These are phyloP conservation scores for Geotrichum citri-aurantii DNA, from an alignment of 1,139 yeast species.

Conservation along the genomic window DNA sequence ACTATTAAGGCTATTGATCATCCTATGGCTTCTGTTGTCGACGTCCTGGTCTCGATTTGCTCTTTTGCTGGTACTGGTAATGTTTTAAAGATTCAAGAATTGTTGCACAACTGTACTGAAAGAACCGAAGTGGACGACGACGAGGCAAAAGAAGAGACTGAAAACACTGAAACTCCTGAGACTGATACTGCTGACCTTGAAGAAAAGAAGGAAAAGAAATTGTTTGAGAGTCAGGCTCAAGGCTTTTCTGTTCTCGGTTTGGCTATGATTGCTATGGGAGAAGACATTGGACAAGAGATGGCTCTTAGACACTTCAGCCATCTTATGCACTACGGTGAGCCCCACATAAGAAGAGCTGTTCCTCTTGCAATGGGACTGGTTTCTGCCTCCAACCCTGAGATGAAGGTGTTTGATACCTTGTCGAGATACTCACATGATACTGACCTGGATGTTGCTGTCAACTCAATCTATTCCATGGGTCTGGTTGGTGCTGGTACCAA, in stretches of 20 bases:
- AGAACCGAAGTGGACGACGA: slow-evolving; percentile 43
- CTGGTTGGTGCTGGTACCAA: slow-evolving; percentile 98
- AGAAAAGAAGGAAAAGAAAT: slow-evolving; percentile 40
- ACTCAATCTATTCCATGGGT: slow-evolving; percentile 96
- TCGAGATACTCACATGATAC: slow-evolving; percentile 96
- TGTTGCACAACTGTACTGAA: slow-evolving; percentile 79
- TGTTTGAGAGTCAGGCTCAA: slow-evolving; percentile 54
- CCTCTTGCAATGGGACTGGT: slow-evolving; percentile 97
- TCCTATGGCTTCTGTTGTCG: slow-evolving; percentile 84
- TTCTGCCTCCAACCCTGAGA: slow-evolving; percentile 90
- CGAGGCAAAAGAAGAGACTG: slow-evolving; percentile 42
- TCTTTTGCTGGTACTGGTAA: slow-evolving; percentile 98
- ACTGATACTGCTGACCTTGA: slow-evolving; percentile 26
- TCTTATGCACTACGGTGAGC: slow-evolving; percentile 95
- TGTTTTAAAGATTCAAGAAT: slow-evolving; percentile 86
- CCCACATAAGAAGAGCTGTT: slow-evolving; percentile 86
- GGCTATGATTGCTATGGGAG: slow-evolving; percentile 96
- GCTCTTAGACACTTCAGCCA: slow-evolving; percentile 94
- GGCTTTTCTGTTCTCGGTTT: slow-evolving; percentile 92
- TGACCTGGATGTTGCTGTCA: slow-evolving; percentile 89
- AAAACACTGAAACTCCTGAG: slow-evolving; percentile 21
- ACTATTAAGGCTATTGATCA: slow-evolving; percentile 94
- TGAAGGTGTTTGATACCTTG: slow-evolving; percentile 93
- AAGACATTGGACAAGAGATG: slow-evolving; percentile 97
- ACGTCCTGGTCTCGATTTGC: slow-evolving; percentile 85